phyloP scores from a whole-genome alignment of 2,329 filamentous ascomycete species.

The Colletotrichum sojae region DNA sequence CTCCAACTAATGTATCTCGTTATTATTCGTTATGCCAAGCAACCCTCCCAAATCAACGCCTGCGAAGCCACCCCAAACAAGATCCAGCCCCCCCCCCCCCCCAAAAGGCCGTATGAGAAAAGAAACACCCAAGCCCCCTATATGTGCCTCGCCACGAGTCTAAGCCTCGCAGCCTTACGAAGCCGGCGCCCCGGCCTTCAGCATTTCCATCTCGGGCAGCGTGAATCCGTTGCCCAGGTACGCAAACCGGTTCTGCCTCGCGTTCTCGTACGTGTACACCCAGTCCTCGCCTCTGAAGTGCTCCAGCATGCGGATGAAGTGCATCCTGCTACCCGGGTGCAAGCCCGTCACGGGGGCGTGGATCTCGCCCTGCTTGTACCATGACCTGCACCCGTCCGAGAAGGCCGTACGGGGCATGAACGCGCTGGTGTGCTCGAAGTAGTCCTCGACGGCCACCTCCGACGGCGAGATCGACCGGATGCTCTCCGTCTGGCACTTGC shows the following conservation, averaged over 20 bases:
- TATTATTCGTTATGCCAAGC: constrained; percentile 12
- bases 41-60: constrained; percentile 28
- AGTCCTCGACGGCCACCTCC: constrained; percentile 64
- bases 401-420: constrained; percentile 70
- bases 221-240: constrained; percentile 70
- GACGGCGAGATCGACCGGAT: constrained; percentile 63
- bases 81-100: not conserved
- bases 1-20: not conserved
- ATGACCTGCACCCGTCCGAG: constrained; percentile 62
- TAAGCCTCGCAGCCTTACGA: not conserved
- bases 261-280: constrained; percentile 62
- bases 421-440: constrained; percentile 61
- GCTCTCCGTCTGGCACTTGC: constrained; percentile 65
- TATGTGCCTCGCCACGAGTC: constrained; percentile 5
- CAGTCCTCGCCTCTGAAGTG: constrained; percentile 66
- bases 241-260: constrained; percentile 60
- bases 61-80: constrained; percentile 28
- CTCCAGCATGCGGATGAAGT: constrained; percentile 69
- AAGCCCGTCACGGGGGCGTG: constrained; percentile 64
- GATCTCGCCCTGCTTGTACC: constrained; percentile 63
- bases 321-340: constrained; percentile 65
- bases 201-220: constrained; percentile 53
- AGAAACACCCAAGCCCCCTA: not conserved
- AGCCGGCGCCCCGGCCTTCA: constrained; percentile 33
- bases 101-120: not conserved